Percentiles rank a stretch among this genome's conserved stretches.
Evolutionary conservation across 345 rosid species (phyloP).

Genomic region (Moricandia arvensis): DNA sequence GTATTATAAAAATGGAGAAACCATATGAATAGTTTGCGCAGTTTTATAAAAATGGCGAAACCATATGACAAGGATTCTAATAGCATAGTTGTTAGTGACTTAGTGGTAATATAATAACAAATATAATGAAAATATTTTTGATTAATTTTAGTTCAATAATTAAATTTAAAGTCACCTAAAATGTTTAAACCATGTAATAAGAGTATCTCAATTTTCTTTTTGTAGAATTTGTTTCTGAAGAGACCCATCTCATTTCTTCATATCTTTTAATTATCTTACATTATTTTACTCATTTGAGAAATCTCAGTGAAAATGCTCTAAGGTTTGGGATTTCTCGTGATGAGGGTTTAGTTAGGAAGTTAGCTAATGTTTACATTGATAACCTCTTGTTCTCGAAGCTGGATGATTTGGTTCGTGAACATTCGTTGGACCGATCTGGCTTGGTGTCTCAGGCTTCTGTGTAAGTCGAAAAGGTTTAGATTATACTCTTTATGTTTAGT

Average conservation of each 20-base stretch:
- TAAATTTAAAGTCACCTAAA: neutral
- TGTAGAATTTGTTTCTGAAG: too few relatives aligned
- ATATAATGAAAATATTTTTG: neutral
- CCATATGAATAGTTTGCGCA: too few relatives aligned
- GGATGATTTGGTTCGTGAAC: slow-evolving; percentile 53
- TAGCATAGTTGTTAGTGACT: neutral
- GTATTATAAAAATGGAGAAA: too few relatives aligned
- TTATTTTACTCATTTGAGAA: neutral
- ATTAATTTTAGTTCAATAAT: neutral
- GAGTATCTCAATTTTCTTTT: neutral
- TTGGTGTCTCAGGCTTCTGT: slow-evolving; percentile 61
- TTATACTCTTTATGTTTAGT: slow-evolving; percentile 12
- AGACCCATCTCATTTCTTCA: neutral
- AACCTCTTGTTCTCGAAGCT: slow-evolving; percentile 65
- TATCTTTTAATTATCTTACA: neutral
- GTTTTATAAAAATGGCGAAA: neutral
- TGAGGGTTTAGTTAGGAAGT: slow-evolving; percentile 47
- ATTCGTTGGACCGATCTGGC: slow-evolving; percentile 48
- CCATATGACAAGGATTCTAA: neutral
- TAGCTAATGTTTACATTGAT: slow-evolving; percentile 54
- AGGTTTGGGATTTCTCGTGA: neutral
- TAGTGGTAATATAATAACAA: neutral
- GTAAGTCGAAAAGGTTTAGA: slow-evolving; percentile 65
- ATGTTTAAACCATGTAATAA: neutral
- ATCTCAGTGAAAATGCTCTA: neutral